Evolutionary conservation across 768 basidiomycete species (phyloP), one percentile per base, ranked within the genome.

Genomic region (Epithele typhae): DNA sequence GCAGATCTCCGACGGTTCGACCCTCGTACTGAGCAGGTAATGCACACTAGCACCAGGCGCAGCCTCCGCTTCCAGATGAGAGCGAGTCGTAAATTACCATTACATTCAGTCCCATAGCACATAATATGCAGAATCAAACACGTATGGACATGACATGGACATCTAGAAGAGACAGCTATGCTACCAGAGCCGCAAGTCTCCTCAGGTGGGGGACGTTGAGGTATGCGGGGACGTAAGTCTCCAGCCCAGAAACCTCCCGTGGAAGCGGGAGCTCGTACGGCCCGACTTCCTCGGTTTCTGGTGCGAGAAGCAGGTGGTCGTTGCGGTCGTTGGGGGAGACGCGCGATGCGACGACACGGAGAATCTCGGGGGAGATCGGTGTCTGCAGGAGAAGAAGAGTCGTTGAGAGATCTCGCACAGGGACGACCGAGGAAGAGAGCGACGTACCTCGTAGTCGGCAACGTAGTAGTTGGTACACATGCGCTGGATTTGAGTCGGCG

Each of bases 381-480:
- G 90, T 93, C 91, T 94, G 55, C 10, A 30, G 18, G 38, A 46
- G 52, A 22, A 45, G 38, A 8, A 3, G 4, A n/a, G 30, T 9
- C 45, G 8, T 32, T 37, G 27, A 2, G 43, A 41, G 22, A 54
- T n/a, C n/a, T n/a, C n/a, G n/a, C n/a, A n/a, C n/a, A n/a, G n/a
- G n/a, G n/a, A n/a, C n/a, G n/a, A n/a, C n/a, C n/a, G n/a, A n/a
- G n/a, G n/a, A n/a, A n/a, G n/a, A n/a, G n/a, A n/a, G n/a, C n/a
- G n/a, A 25, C 74, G 34, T 57, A 92, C 92, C 81, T 99, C 96
- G 65, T 98, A 99, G 69, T 98, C 96, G 37, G 95, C 96, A 51
- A 95, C 94, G 62, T 96, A 97, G 70, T 98, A 97, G 66, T 95
- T 95, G 48, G 90, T 92, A 67, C 96, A 97, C 83, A 99, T 93